Evolutionary conservation across 2,329 filamentous ascomycete genomes (phyloP), one percentile per base, ranked within the genome.

Genomic region (Penicillium sp.): DNA sequence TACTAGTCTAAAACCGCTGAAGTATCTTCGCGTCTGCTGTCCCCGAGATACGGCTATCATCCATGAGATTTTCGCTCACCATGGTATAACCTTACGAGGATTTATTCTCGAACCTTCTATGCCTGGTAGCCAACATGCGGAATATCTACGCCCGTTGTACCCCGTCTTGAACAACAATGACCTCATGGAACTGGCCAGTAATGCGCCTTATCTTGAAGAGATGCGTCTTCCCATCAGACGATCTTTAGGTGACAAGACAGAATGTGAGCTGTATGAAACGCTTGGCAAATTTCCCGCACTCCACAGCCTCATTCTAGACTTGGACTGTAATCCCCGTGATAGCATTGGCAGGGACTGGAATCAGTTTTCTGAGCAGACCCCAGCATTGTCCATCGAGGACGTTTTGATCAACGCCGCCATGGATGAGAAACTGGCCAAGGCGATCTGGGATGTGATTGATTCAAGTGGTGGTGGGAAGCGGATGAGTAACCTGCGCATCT

Each of bases 261-360:
- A 61, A 47, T 62, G 59, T 23, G 46, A 61, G 12, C 21, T 61
- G 12, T 62, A 61, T 55, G 50, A 56, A 49, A 57, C 59, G 14
- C 11, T 61, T 1, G 55, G 59, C 5, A 45, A n/a, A 18, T 57
- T 62, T 30, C 21, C 35, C 16, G 53, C 42, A 18, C 59, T 62
- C 23, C 14, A 56, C 18, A 61, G 26, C 16, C 56, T 62, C n/a
- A 42, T 59, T 38, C 20, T 28, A 51, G 49, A 52, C 18, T 8
- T 52, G n/a, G 49, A 52, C 49, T 43, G 38, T 38, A 52, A 43
- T 42, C 23, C 23, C 20, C 49, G 49, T 21, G 49, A 52, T 23
- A 52, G 49, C 49, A 20, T 52, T 16, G 49, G 23, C 1, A 43
- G 49, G 21, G 24, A 52, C 9, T 52, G 35, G 35, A 52, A 52